A percentile compares a stretch with the other conserved stretches of the same genome.
phyloP scores from a whole-genome alignment of 306 rosid species.

The Sechiopsis laciniata region DNA sequence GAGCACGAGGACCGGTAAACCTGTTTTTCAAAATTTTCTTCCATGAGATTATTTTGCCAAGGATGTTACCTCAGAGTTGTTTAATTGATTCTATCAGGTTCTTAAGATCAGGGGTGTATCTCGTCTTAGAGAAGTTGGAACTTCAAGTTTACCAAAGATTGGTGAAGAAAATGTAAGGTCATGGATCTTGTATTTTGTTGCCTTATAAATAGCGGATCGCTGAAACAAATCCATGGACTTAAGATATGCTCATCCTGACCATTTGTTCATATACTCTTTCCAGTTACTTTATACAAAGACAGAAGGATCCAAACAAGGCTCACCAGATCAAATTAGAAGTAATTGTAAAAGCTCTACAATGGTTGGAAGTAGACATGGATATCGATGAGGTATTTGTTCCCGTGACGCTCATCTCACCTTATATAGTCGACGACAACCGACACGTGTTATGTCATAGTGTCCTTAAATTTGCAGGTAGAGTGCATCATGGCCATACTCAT shows the following conservation, averaged over 20 bases:
- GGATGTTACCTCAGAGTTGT: slow-evolving; percentile 17
- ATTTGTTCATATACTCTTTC: slow-evolving; percentile 4
- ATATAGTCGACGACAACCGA: neutral
- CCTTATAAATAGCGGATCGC: neutral
- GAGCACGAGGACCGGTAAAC: slow-evolving; percentile 72
- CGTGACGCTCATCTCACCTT: neutral
- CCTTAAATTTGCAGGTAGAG: slow-evolving; percentile 63
- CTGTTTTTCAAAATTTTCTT: neutral
- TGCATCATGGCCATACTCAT: slow-evolving; percentile 89
- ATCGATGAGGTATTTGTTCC: slow-evolving; percentile 64
- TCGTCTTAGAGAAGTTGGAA: slow-evolving; percentile 92
- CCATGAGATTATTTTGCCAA: neutral
- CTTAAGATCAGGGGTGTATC: slow-evolving; percentile 94
- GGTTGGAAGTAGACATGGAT: slow-evolving; percentile 94
- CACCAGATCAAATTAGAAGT: slow-evolving; percentile 94
- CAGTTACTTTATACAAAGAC: slow-evolving; percentile 87
- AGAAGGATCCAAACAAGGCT: slow-evolving; percentile 79
- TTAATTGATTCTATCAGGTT: slow-evolving; percentile 45
- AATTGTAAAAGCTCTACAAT: slow-evolving; percentile 78
- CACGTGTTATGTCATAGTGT: neutral
- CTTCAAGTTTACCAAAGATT: slow-evolving; percentile 94
- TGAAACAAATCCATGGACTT: neutral
- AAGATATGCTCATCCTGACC: neutral
- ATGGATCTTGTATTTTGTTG: neutral
- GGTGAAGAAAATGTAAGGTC: slow-evolving; percentile 80